Base-by-base conservation (phyloP, 441 rosid genomes). In the Erodium moschatum region DNA sequence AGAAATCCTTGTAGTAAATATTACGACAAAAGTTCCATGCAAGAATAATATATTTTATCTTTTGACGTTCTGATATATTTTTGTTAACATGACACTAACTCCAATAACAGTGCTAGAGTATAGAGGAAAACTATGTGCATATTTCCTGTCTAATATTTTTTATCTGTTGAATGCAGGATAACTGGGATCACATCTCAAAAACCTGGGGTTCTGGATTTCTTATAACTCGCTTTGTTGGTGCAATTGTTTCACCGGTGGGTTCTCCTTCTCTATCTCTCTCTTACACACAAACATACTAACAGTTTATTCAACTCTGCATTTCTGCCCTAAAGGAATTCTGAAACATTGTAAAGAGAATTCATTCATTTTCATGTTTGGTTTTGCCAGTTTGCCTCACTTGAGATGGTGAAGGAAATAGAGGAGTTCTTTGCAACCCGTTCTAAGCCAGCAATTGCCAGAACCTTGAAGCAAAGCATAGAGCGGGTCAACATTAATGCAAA, bases 381-480 rank as follows among this genome's bases (percentile, higher is more conserved):
- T 64, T 20, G 65, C 6, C 86, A 94, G 99, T 89, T 94, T 80
- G 86, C 94, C 61, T 87, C 97, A 24, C 56, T 79, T 69, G 96
- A 91, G 80, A 89, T 83, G 78, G 92, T 85, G 2, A 77, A 77
- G 77, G 97, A 94, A 82, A 83, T 86, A 31, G 94, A 86, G 78
- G 92, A 94, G 78, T 94, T 80, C 89, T 94, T 89, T 69, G 81
- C 86, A 52, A 81, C 76, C 68, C 87, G 92, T 3, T 31, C 81
- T 0, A 84, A 70, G 73, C 86, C 91, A 35, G 76, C 92, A 0
- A 84, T 91, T 66, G 81, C 86, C 3, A 89, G 98, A 77, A 94
- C 98, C 54, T 79, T 94, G 89, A 94, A 87, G 89, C 96, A 94
- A 85, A 88, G 98, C 85, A 72, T 89, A 11, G 98, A 94, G 69